Conservation (phyloP, 2,329 filamentous ascomycete species). For the Colletotrichum caudatum region DNA sequence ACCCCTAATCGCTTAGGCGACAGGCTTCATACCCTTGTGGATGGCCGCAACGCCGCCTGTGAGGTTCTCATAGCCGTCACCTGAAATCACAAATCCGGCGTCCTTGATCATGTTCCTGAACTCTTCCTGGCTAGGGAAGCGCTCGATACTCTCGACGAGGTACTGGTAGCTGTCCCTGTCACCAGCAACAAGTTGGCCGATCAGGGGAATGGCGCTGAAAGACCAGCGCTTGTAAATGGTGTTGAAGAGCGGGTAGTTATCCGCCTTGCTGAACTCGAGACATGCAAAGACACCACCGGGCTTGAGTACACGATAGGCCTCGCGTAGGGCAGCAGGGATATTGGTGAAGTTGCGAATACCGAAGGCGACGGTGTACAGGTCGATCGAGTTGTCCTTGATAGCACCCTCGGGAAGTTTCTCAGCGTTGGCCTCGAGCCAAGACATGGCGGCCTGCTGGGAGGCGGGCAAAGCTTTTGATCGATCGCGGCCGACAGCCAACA, state of each 20-base stretch:
- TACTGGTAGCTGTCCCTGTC: conserved; percentile 98
- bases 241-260: conserved; percentile 82
- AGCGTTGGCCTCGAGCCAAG: conserved; percentile 92
- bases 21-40: conserved; percentile 93
- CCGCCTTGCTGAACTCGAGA: conserved; percentile 90
- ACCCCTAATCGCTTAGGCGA: conserved; percentile 43
- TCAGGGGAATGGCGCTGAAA: conserved; percentile 92
- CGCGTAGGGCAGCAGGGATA: conserved; percentile 83
- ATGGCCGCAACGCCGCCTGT: conserved; percentile 95
- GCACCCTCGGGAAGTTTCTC: conserved; percentile 72
- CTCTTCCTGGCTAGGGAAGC: conserved; percentile 86
- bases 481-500: conserved; percentile 90
- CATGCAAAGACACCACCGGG: conserved; percentile 97
- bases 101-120: conserved; percentile 86
- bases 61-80: conserved; percentile 87
- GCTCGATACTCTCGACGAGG: conserved; percentile 96
- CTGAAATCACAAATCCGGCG: conserved; percentile 88
- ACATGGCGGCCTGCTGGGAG: conserved; percentile 68
- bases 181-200: conserved; percentile 93
- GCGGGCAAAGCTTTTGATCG: conserved; percentile 72
- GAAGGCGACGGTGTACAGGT: conserved; percentile 97
- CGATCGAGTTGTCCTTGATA: conserved; percentile 78
- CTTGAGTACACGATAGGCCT: conserved; percentile 89
- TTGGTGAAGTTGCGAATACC: conserved; percentile 98
- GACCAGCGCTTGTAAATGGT: conserved; percentile 95